Evolutionary conservation across 768 basidiomycete genomes (phyloP), one percentile per base, ranked within the genome.

Genomic region (Boletus rubescentipes): DNA sequence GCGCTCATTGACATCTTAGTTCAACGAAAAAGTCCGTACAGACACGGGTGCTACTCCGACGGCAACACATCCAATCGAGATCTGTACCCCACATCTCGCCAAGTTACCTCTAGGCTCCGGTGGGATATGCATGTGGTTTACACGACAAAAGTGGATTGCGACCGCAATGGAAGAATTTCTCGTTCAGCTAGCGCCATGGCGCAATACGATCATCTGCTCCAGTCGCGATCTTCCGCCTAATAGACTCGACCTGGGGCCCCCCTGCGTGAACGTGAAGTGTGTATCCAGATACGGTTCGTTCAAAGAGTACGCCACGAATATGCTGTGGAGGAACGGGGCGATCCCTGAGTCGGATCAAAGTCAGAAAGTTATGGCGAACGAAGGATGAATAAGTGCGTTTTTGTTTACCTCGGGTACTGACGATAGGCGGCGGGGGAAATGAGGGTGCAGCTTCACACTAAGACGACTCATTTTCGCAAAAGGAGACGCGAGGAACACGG

Each of bases 281-380:
- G 38, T 45, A n/a, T 31, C 29, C 35, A 48, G 36, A 62, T 57
- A 62, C n/a, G 30, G 38, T 51, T 55, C 46, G 59, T 46, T 37
- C 20, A 36, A 46, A 43, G 35, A 54, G 47, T 23, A 44, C 40
- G 26, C 41, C 54, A 48, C 42, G 54, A 57, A 44, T 52, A 51
- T 49, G 49, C 46, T 51, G 51, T 38, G 45, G 54, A 51, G 32
- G 46, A 52, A 58, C 43, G 39, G 49, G 57, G 58, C 42, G 23
- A 49, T 66, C 63, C 57, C 64, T 66, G 57, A 62, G 35, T 52
- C 65, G 66, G 65, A 67, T 68, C 65, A 66, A 63, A 60, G 26
- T 37, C 43, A 53, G 41, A 58, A 50, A 50, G 41, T 21, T 29
- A 58, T 37, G 49, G 53, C 53, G 46, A 56, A 26, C 41, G 48